Evolutionary conservation across 2,329 filamentous ascomycete species (phyloP), one percentile per base, ranked within the genome.

Genomic region (Colletotrichum sidae): DNA sequence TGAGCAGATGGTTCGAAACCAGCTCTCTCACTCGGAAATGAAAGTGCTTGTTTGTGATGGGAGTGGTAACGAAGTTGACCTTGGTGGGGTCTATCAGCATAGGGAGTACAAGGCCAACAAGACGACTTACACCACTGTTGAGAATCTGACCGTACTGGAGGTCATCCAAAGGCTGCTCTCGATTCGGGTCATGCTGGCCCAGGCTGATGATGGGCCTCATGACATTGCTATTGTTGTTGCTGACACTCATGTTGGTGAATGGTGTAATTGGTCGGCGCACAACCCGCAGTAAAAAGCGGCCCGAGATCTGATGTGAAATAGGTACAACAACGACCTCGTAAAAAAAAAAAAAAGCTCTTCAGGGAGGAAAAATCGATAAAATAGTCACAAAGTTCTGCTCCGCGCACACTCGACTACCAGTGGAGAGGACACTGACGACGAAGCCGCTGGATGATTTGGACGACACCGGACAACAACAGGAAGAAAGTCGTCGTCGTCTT

Each of bases 51-150:
- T 91, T 96, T 44, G 92, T 95, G 74, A 96, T 90, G 55, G 92
- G 90, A 15, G 88, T 89, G 5, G 92, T 94, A 69, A 92, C 85
- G 81, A 94, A 92, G 74, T 90, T 88, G 81, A 95, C 93, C 91
- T 94, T 59, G 66, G 56, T 55, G 52, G 61, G 72, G 67, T 70
- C 55, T 73, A 60, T 34, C 8, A 42, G 45, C 25, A 13, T 42
- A 10, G 8, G 44, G 17, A 10, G 33, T 56, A n/a, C 13, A 52
- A 52, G 57, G 55, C 58, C 41, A 33, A n/a, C 47, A 46, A 25
- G 60, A 55, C 59, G 68, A 81, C 88, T 81, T 84, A 92, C 90
- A 79, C 89, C 89, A 68, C 86, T 81, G 72, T 91, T 90, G 69
- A 93, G 84, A 10, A 92, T 84, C 72, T 91, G 84, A 56, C 85